Percentiles rank a stretch among this genome's conserved stretches.
phyloP scores from a whole-genome alignment of 2,329 filamentous ascomycete genomes.

The Periconia sp. region DNA sequence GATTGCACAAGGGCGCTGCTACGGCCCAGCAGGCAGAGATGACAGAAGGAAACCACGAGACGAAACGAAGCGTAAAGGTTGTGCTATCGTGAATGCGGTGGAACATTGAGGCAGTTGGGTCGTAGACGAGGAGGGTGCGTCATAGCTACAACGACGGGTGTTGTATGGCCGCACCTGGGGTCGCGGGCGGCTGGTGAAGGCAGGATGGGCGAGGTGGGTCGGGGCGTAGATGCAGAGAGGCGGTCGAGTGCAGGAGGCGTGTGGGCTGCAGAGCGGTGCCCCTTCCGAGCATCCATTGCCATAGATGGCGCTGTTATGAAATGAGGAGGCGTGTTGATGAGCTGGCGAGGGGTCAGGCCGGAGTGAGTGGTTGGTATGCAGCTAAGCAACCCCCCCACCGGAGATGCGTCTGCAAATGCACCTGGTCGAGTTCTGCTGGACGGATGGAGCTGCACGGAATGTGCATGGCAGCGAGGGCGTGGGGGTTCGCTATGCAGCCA shows the following conservation, averaged over 20 bases:
- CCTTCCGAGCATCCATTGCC: slow-evolving; percentile 9
- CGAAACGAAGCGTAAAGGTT: slow-evolving; percentile 4
- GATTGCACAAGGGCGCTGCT: too few species aligned
- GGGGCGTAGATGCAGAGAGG: not conserved
- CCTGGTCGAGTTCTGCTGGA: slow-evolving; percentile 25
- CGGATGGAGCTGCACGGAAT: slow-evolving; percentile 11
- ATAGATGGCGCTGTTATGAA: slow-evolving; percentile 16
- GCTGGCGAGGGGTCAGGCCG: slow-evolving; percentile 28
- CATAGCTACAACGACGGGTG: not conserved
- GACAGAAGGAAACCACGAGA: slow-evolving; percentile 21
- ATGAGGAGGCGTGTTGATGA: slow-evolving; percentile 25
- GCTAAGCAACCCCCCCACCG: slow-evolving; percentile 11
- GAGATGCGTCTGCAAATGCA: too few species aligned
- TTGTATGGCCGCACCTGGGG: not conserved
- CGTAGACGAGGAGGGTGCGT: not conserved
- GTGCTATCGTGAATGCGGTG: slow-evolving; percentile 18
- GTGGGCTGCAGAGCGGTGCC: slow-evolving; percentile 7
- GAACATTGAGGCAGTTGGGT: slow-evolving; percentile 13
- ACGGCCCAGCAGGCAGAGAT: too few species aligned
- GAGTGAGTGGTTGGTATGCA: slow-evolving; percentile 4
- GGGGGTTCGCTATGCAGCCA: slow-evolving; percentile 12
- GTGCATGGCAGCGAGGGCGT: slow-evolving; percentile 19
- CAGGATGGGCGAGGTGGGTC: not conserved
- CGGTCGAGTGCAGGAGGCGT: not conserved
- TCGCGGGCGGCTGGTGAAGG: not conserved